Evolutionary conservation across 805 yeast species (phyloP).

Genomic region (Debaryomyces tyrocola): DNA sequence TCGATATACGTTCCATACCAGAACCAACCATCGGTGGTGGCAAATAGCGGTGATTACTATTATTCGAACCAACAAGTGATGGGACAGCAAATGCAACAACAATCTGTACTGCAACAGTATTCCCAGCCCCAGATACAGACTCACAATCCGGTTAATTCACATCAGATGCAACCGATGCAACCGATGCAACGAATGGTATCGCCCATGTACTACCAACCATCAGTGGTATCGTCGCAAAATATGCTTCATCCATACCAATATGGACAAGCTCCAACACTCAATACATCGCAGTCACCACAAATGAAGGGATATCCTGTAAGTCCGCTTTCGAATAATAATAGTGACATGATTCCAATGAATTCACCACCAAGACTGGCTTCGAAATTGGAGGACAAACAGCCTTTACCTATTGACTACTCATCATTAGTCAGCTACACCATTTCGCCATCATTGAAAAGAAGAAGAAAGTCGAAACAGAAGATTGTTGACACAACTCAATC

Average conservation of each 20-base stretch:
- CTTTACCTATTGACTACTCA: slow-evolving; percentile 28
- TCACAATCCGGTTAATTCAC: too few relatives aligned
- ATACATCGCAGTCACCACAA: neutral
- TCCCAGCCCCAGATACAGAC: neutral
- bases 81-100: neutral
- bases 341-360: neutral
- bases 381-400: neutral
- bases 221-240: neutral
- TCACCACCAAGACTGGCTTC: neutral
- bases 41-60: neutral
- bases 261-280: neutral
- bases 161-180: neutral
- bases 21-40: neutral
- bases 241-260: neutral
- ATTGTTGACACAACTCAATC: slow-evolving; percentile 7
- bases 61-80: neutral
- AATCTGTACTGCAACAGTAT: neutral
- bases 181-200: neutral
- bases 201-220: neutral
- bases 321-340: neutral
- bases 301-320: neutral
- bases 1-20: neutral
- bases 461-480: slow-evolving; percentile 20
- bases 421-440: slow-evolving; percentile 35
- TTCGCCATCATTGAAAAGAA: slow-evolving; percentile 28